Evolutionary conservation across 495 filamentous ascomycete species (phyloP).

Genomic region (Aspergillus diversus): DNA sequence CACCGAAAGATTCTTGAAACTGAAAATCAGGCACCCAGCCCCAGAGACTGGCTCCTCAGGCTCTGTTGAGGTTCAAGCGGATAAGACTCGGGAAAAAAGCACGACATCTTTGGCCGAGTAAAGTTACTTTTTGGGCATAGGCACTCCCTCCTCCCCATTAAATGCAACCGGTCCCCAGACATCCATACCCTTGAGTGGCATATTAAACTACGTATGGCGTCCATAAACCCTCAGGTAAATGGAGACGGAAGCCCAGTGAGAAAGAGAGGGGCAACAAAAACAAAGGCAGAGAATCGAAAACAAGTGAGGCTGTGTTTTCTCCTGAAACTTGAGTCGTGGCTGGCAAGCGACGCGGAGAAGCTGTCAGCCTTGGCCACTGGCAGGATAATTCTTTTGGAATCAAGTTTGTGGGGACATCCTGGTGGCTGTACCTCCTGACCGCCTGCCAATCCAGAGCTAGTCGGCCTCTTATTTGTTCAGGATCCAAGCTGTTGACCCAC

Average conservation of each 20-base stretch:
- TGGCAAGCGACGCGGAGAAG: slow-evolving; percentile 19
- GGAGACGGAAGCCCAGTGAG: neutral
- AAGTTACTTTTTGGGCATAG: no score
- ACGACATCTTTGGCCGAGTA: no score
- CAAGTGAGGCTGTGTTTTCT: slow-evolving; percentile 39
- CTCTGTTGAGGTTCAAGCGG: no score
- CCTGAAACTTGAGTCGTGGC: slow-evolving; percentile 33
- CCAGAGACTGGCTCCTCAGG: no score
- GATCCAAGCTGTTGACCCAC: neutral
- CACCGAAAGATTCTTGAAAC: no score
- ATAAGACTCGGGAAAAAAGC: no score
- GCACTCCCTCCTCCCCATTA: no score
- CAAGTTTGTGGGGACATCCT: slow-evolving; percentile 1
- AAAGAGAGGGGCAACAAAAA: slow-evolving; percentile 6
- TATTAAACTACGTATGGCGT: neutral
- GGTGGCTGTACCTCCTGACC: slow-evolving; percentile 23
- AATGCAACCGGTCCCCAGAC: neutral
- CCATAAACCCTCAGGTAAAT: no score
- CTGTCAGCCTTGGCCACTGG: slow-evolving; percentile 12
- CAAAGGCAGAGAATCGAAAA: neutral
- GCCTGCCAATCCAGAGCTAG: slow-evolving; percentile 12
- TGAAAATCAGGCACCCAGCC: no score
- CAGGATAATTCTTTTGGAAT: neutral
- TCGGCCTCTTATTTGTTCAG: slow-evolving; percentile 4
- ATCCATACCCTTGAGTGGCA: neutral